These are phyloP conservation scores for Breynia disticha DNA, from an alignment of 441 rosid species.

Conservation along the genomic window DNA sequence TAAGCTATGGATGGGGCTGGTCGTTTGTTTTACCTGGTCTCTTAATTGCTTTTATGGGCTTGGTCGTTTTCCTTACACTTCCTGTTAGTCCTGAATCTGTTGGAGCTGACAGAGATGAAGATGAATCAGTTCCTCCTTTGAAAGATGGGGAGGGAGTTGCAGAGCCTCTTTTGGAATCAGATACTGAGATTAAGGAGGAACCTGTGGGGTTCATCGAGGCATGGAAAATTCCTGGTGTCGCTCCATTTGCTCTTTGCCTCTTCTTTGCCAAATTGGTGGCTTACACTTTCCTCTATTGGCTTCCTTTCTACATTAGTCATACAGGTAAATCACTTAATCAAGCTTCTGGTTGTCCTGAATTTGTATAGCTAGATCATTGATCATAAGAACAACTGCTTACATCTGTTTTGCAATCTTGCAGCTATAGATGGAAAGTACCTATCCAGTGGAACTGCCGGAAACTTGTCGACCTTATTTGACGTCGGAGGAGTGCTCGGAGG, in stretches of 20 bases:
- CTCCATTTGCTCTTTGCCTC: slow-evolving; percentile 85
- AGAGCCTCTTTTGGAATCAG: slow-evolving; percentile 45
- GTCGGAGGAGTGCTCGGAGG: slow-evolving; percentile 95
- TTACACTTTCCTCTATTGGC: slow-evolving; percentile 95
- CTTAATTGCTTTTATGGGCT: slow-evolving; percentile 38
- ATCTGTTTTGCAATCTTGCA: slow-evolving; percentile 27
- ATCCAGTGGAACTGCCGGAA: slow-evolving; percentile 67
- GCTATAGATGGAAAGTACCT: slow-evolving; percentile 80
- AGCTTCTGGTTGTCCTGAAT: too few species aligned
- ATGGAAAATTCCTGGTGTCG: slow-evolving; percentile 94
- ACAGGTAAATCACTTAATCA: slow-evolving; percentile 42
- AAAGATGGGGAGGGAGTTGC: slow-evolving; percentile 34
- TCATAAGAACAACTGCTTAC: neutral
- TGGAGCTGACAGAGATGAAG: slow-evolving; percentile 48
- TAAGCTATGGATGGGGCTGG: slow-evolving; percentile 96
- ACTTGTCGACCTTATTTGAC: slow-evolving; percentile 81
- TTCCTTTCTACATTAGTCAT: slow-evolving; percentile 90
- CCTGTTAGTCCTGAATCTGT: slow-evolving; percentile 70
- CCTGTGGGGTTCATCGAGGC: slow-evolving; percentile 94
- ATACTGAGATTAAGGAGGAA: slow-evolving; percentile 27
- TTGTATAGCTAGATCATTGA: too few species aligned
- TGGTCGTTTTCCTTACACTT: slow-evolving; percentile 53
- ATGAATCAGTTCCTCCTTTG: slow-evolving; percentile 31
- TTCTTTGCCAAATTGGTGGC: slow-evolving; percentile 94
- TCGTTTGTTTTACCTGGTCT: slow-evolving; percentile 86